phyloP scores from a whole-genome alignment of 176 grass and related monocot species.

The Zea luxurians region DNA sequence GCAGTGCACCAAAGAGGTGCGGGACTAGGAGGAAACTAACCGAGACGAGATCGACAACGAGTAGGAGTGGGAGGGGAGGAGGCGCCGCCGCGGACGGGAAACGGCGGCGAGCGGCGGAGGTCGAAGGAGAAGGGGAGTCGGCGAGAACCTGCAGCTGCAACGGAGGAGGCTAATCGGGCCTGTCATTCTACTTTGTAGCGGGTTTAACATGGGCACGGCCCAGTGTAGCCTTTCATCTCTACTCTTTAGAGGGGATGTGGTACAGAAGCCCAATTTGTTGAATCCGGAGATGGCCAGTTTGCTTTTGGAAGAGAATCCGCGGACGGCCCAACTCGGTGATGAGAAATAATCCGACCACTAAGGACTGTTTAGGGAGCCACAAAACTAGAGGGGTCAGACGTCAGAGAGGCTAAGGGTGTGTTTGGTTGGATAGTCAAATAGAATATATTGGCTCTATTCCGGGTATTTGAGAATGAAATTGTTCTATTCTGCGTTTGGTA shows the following conservation, averaged over 20 bases:
- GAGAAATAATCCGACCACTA: not conserved
- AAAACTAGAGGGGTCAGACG: too few relatives aligned
- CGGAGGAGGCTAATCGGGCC: conserved; percentile 2
- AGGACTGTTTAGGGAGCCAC: too few relatives aligned
- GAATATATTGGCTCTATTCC: too few relatives aligned
- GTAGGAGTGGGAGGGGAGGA: not conserved
- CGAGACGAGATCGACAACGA: conserved; percentile 3
- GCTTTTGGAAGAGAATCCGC: not conserved
- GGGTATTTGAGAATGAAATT: too few relatives aligned
- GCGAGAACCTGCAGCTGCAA: not conserved
- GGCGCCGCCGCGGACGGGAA: conserved; percentile 14
- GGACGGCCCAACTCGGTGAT: not conserved
- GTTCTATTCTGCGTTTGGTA: too few relatives aligned
- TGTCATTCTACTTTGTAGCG: not conserved
- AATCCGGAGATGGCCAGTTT: not conserved
- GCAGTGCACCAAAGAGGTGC: not conserved
- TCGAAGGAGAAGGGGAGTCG: not conserved
- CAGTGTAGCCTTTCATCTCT: not conserved
- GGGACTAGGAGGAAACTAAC: not conserved
- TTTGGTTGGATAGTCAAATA: too few relatives aligned
- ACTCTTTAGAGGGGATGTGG: not conserved
- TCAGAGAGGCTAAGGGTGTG: too few relatives aligned
- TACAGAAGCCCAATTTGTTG: not conserved
- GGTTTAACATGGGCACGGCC: not conserved
- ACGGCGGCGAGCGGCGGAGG: conserved; percentile 5